Evolutionary conservation across 2,329 filamentous ascomycete species (phyloP).

Genomic region (Periglandula ipomoeae): DNA sequence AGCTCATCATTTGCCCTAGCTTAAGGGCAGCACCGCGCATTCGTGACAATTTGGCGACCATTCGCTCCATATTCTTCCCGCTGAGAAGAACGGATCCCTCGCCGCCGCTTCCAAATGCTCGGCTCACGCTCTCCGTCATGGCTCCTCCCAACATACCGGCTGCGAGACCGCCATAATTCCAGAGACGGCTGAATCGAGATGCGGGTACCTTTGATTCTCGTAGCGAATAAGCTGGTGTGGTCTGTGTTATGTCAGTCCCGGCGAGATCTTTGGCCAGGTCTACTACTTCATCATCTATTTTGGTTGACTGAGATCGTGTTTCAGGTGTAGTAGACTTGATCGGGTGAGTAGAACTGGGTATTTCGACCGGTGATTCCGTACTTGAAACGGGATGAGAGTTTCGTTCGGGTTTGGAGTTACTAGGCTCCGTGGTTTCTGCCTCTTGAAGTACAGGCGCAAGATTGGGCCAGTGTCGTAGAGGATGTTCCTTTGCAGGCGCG

Average conservation of each 20-base stretch:
- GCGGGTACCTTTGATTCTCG: constrained; percentile 86
- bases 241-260: constrained; percentile 8
- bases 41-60: constrained; percentile 84
- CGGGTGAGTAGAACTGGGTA: background rate
- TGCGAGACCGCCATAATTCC: constrained; percentile 90
- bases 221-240: constrained; percentile 50
- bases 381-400: background rate
- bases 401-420: background rate
- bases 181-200: constrained; percentile 75
- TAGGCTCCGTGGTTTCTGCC: background rate
- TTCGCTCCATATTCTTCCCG: constrained; percentile 80
- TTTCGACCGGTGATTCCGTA: constrained; percentile 3
- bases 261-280: constrained; percentile 19
- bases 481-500: constrained; percentile 25
- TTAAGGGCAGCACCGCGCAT: constrained; percentile 98
- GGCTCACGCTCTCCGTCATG: constrained; percentile 73
- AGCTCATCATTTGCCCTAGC: constrained; percentile 94
- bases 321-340: background rate
- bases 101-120: constrained; percentile 60
- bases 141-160: constrained; percentile 94
- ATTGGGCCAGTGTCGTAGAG: constrained; percentile 25
- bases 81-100: constrained; percentile 79
- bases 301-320: background rate
- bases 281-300: constrained; percentile 6
- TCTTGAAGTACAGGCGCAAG: constrained; percentile 14